These are phyloP conservation scores for Fusarium sp. DNA, from an alignment of 2,329 filamentous ascomycete species.

Conservation along the genomic window DNA sequence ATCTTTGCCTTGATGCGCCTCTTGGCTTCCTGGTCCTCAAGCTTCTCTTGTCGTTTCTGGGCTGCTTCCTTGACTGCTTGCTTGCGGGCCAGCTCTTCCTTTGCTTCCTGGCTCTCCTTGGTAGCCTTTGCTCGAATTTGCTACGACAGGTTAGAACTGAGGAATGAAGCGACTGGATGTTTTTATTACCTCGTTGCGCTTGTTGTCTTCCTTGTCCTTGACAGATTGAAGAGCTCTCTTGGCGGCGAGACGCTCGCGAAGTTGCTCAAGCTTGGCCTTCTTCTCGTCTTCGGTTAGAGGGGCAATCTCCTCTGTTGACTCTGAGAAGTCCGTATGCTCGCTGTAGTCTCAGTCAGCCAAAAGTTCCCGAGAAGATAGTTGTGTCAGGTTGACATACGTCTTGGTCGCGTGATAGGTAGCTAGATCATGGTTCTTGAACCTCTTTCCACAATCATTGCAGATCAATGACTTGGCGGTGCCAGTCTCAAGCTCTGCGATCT, in stretches of 20 bases:
- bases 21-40: slow-evolving; percentile 84
- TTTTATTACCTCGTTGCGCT: slow-evolving; percentile 78
- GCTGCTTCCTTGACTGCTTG: slow-evolving; percentile 92
- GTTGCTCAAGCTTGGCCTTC: slow-evolving; percentile 77
- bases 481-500: slow-evolving; percentile 72
- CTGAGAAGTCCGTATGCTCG: slow-evolving; percentile 88
- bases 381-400: slow-evolving; percentile 61
- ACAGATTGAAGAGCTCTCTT: slow-evolving; percentile 76
- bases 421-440: slow-evolving; percentile 81
- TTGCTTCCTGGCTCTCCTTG: slow-evolving; percentile 86
- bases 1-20: slow-evolving; percentile 92
- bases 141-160: slow-evolving; percentile 45
- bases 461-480: slow-evolving; percentile 83
- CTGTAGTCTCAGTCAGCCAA: slow-evolving; percentile 48
- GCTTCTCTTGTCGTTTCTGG: slow-evolving; percentile 87
- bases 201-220: slow-evolving; percentile 81
- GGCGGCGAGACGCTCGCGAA: slow-evolving; percentile 74
- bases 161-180: background rate
- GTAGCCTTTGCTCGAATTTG: slow-evolving; percentile 86
- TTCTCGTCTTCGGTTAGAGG: slow-evolving; percentile 94
- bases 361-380: background rate
- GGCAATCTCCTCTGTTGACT: slow-evolving; percentile 91
- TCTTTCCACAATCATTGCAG: slow-evolving; percentile 95
- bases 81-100: slow-evolving; percentile 87
- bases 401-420: slow-evolving; percentile 93